Percentiles rank a stretch among this genome's conserved stretches.
These are phyloP conservation scores for Pharnaceum exiguum DNA, from an alignment of 148 eudicot genomes.

Conservation along the genomic window DNA sequence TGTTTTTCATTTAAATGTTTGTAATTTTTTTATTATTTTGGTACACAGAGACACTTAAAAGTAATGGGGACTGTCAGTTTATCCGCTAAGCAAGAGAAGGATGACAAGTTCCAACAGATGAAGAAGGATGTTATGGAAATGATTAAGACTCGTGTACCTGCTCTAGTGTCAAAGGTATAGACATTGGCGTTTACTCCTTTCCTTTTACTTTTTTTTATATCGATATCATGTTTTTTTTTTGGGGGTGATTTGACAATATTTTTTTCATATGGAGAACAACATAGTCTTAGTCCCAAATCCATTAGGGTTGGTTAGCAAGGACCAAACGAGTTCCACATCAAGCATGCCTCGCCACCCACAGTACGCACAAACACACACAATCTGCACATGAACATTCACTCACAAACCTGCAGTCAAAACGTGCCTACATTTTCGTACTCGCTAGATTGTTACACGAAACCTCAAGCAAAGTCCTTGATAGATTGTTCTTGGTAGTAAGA, in stretches of 20 bases:
- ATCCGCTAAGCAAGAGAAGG: slow-evolving; percentile 85
- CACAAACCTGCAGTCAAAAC: too few species aligned
- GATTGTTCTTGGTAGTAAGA: too few species aligned
- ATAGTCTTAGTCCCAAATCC: too few species aligned
- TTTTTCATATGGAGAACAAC: too few species aligned
- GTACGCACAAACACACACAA: too few species aligned
- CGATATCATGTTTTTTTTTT: not conserved
- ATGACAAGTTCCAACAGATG: slow-evolving; percentile 65
- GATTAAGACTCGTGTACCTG: slow-evolving; percentile 53
- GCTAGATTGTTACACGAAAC: too few species aligned
- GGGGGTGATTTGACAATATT: not conserved
- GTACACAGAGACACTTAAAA: slow-evolving; percentile 80
- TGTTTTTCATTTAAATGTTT: not conserved
- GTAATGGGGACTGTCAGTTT: slow-evolving; percentile 64
- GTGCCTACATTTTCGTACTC: too few species aligned
- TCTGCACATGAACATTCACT: too few species aligned
- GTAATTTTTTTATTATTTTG: slow-evolving; percentile 2
- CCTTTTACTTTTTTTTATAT: not conserved
- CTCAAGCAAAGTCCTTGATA: too few species aligned
- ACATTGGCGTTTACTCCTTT: not conserved
- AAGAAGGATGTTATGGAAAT: slow-evolving; percentile 80
- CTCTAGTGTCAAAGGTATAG: slow-evolving; percentile 60
- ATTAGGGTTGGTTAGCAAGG: too few species aligned
- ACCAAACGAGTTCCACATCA: too few species aligned
- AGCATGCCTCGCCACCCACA: too few species aligned